phyloP scores from a whole-genome alignment of 75 land plant species.

The Isoetes taiwanensis region DNA sequence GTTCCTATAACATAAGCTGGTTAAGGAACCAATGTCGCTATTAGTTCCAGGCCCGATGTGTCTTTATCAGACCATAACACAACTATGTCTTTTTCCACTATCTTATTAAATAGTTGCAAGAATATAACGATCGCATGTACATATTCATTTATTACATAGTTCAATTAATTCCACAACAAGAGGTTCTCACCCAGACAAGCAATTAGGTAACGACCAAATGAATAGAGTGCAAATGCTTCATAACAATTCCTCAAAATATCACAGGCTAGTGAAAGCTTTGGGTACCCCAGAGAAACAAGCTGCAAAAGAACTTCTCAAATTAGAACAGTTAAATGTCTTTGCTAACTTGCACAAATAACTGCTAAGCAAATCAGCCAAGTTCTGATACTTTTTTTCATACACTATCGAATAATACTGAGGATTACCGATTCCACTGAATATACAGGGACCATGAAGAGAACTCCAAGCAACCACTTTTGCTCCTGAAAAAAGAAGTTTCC shows the following conservation, averaged over 20 bases:
- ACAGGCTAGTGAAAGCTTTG: conserved; percentile 47
- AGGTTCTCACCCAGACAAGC: conserved; percentile 74
- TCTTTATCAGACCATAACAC: too few species aligned
- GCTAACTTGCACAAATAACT: not conserved
- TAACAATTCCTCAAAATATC: conserved; percentile 76
- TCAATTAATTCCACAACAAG: not conserved
- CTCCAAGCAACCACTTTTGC: conserved; percentile 70
- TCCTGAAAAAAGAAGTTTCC: conserved; percentile 42
- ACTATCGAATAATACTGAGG: not conserved
- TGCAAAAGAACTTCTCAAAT: conserved; percentile 17
- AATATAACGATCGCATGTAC: too few species aligned
- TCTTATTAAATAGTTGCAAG: too few species aligned
- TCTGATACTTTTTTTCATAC: not conserved
- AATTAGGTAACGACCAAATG: conserved; percentile 79
- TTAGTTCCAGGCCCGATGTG: too few species aligned
- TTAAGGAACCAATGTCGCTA: too few species aligned
- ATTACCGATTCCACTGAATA: conserved; percentile 62
- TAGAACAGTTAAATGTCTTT: not conserved
- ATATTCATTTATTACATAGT: too few species aligned
- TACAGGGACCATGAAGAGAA: conserved; percentile 74
- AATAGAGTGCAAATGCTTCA: conserved; percentile 87
- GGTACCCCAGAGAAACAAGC: conserved; percentile 49
- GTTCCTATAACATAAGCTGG: too few species aligned
- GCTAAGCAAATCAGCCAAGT: not conserved
- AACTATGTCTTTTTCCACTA: too few species aligned